Percentiles rank a stretch among this genome's conserved stretches.
These are phyloP conservation scores for Coccomyxa subellipsoidea DNA, from an alignment of 163 green algal species.

Conservation along the genomic window DNA sequence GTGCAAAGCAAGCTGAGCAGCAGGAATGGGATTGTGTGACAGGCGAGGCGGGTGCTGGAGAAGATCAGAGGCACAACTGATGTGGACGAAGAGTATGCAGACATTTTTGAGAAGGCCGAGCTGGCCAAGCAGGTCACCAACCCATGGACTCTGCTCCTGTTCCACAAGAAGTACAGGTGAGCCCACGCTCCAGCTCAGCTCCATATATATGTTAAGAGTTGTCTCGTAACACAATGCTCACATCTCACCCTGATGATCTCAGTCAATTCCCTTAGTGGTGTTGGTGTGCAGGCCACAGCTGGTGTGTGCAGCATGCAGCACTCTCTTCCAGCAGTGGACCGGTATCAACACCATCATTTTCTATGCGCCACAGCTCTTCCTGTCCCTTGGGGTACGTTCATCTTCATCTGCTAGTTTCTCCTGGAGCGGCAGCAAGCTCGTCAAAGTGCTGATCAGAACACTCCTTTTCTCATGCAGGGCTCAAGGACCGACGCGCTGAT, in stretches of 20 bases:
- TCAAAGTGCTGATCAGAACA: too few species aligned
- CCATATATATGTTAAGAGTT: too few species aligned
- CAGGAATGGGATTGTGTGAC: neutral
- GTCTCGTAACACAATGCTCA: too few species aligned
- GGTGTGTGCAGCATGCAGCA: constrained; percentile 36
- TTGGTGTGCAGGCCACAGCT: constrained; percentile 47
- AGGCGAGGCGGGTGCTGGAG: constrained; percentile 34
- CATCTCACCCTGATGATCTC: too few species aligned
- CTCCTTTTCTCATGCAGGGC: neutral
- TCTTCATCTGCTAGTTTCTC: neutral
- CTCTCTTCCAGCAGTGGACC: constrained; percentile 62
- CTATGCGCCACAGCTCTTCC: neutral
- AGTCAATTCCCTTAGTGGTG: neutral
- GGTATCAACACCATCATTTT: constrained; percentile 25
- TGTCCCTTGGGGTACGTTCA: neutral
- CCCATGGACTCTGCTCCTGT: constrained; percentile 7
- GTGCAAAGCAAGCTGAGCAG: too few species aligned
- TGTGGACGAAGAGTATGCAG: constrained; percentile 45
- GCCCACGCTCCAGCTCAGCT: too few species aligned
- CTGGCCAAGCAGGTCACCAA: constrained; percentile 8
- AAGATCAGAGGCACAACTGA: constrained; percentile 41
- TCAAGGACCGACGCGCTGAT: constrained; percentile 17
- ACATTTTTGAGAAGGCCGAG: constrained; percentile 31
- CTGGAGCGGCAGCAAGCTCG: too few species aligned
- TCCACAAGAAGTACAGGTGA: constrained; percentile 8